Evolutionary conservation across 495 filamentous ascomycete genomes (phyloP).

Genomic region (Penicillium tannophilum): DNA sequence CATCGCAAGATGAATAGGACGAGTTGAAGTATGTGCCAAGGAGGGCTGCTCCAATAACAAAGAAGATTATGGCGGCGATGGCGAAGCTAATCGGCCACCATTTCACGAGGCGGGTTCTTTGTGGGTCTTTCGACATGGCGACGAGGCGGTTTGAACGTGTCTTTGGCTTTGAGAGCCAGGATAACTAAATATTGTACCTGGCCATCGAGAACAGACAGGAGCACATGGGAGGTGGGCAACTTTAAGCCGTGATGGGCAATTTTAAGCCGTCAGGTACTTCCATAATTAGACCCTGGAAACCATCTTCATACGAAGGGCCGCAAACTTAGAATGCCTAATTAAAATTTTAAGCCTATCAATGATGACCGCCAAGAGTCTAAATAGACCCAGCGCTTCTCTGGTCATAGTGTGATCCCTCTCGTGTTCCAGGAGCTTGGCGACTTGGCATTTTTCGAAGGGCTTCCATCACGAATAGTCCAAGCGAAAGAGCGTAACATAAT

Average conservation of each 20-base stretch:
- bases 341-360: neutral
- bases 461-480: neutral
- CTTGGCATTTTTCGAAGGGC: neutral
- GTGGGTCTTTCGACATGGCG: neutral
- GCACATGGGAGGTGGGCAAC: neutral
- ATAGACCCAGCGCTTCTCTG: neutral
- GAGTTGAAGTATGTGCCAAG: conserved; percentile 18
- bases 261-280: neutral
- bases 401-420: neutral
- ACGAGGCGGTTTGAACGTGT: neutral
- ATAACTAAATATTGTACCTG: neutral
- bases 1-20: conserved; percentile 12
- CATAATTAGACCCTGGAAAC: conserved; percentile 5
- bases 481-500: neutral
- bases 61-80: conserved; percentile 24
- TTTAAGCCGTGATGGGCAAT: neutral
- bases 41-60: conserved; percentile 27
- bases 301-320: neutral
- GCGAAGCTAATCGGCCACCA: conserved; percentile 29
- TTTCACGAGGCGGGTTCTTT: conserved; percentile 13
- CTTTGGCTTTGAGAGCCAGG: neutral
- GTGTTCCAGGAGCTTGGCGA: neutral
- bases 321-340: neutral
- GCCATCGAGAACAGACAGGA: neutral
- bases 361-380: neutral